Conservation (phyloP, 1,139 yeast genomes). For the Meyerozyma carpophila region DNA sequence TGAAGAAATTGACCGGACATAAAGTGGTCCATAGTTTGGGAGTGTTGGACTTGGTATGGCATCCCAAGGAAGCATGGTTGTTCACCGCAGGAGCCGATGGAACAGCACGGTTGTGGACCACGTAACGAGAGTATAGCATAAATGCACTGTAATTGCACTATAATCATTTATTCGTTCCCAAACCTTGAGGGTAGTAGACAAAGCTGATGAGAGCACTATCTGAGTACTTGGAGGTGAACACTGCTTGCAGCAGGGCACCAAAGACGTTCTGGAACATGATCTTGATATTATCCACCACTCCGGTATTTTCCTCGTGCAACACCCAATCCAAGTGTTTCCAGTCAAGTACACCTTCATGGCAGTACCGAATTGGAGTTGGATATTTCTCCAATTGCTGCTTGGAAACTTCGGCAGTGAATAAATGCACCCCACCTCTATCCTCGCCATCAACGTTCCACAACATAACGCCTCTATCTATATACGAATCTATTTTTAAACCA, state of each 20-base stretch:
- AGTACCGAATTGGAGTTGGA: slow-evolving; percentile 16
- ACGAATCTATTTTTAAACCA: slow-evolving; percentile 26
- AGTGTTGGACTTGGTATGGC: slow-evolving; percentile 90
- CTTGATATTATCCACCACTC: slow-evolving; percentile 38
- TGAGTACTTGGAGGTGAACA: slow-evolving; percentile 18
- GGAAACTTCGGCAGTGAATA: slow-evolving; percentile 35
- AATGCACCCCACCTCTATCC: slow-evolving; percentile 35
- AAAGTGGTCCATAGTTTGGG: slow-evolving; percentile 75
- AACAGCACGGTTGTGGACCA: slow-evolving; percentile 94
- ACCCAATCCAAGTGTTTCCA: slow-evolving; percentile 42
- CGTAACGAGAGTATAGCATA: slow-evolving; percentile 24
- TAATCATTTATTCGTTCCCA: too few relatives aligned
- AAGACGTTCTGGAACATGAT: slow-evolving; percentile 24
- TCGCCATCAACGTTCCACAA: slow-evolving; percentile 30
- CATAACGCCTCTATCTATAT: slow-evolving; percentile 30
- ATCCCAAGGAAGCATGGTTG: slow-evolving; percentile 97
- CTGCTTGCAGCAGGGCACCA: slow-evolving; percentile 16
- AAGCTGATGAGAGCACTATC: slow-evolving; percentile 13
- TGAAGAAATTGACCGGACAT: slow-evolving; percentile 94
- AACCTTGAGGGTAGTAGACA: slow-evolving; percentile 11
- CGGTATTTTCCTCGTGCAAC: slow-evolving; percentile 32
- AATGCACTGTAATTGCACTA: background rate
- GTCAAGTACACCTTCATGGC: slow-evolving; percentile 42
- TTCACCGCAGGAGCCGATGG: slow-evolving; percentile 99
- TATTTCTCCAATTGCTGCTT: slow-evolving; percentile 20